A percentile compares a stretch with the other conserved stretches of the same genome.
Evolutionary conservation across 2,329 filamentous ascomycete species (phyloP).

Genomic region (Curvularia lunata): DNA sequence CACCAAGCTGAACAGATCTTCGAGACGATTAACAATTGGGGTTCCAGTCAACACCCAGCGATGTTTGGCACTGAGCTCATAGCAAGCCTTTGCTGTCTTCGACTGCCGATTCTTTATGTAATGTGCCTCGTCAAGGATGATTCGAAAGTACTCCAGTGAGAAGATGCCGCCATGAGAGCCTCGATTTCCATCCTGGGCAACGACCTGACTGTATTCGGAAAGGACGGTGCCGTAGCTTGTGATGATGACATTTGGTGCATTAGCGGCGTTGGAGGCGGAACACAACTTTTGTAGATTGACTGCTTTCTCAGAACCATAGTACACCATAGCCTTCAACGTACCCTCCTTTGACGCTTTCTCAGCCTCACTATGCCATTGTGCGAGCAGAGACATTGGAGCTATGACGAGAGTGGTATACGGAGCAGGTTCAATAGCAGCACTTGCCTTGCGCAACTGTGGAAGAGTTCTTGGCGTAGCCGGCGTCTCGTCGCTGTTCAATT

Average conservation of each 20-base stretch:
- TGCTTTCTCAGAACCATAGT: slow-evolving; percentile 88
- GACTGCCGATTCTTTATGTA: slow-evolving; percentile 86
- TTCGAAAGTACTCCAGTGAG: slow-evolving; percentile 89
- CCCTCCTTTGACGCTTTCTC: slow-evolving; percentile 86
- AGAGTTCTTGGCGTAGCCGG: slow-evolving; percentile 64
- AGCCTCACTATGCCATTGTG: slow-evolving; percentile 96
- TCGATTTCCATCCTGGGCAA: slow-evolving; percentile 68
- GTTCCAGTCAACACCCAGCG: slow-evolving; percentile 95
- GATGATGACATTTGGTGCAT: slow-evolving; percentile 87
- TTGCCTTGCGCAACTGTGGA: slow-evolving; percentile 65
- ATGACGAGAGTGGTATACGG: slow-evolving; percentile 92
- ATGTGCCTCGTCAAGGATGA: slow-evolving; percentile 95
- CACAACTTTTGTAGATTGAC: slow-evolving; percentile 81
- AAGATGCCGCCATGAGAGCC: slow-evolving; percentile 74
- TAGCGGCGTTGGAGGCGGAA: slow-evolving; percentile 71
- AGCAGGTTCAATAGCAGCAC: slow-evolving; percentile 67
- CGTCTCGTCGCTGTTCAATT: slow-evolving; percentile 49
- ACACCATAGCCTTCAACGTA: slow-evolving; percentile 82
- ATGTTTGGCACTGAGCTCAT: slow-evolving; percentile 83
- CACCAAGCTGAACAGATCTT: slow-evolving; percentile 92
- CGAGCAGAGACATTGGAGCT: slow-evolving; percentile 95
- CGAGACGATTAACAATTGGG: slow-evolving; percentile 93
- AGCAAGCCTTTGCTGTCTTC: slow-evolving; percentile 94
- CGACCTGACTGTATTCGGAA: slow-evolving; percentile 83
- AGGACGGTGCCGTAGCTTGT: slow-evolving; percentile 93